phyloP scores from a whole-genome alignment of 768 basidiomycete species.

The Panellus pusillus region DNA sequence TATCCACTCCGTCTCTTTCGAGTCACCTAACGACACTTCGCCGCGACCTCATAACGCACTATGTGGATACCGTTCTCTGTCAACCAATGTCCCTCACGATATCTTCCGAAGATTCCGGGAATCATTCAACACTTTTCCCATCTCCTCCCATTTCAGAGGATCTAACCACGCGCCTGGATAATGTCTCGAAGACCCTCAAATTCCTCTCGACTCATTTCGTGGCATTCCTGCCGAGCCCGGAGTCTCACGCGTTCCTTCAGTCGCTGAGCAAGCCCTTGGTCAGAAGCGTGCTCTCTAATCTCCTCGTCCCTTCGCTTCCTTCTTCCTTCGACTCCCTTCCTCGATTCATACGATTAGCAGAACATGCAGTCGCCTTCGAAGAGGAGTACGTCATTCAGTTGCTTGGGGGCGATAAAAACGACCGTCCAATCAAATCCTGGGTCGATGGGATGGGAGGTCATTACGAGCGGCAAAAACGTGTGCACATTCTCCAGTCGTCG shows the following conservation, averaged over 20 bases:
- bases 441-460: constrained; percentile 64
- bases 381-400: constrained; percentile 47
- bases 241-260: constrained; percentile 47
- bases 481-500: constrained; percentile 62
- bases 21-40: constrained; percentile 60
- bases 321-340: constrained; percentile 60
- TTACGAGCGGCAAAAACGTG: constrained; percentile 77
- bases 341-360: constrained; percentile 56
- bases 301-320: constrained; percentile 73
- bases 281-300: constrained; percentile 58
- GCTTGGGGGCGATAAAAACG: constrained; percentile 47
- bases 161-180: constrained; percentile 47
- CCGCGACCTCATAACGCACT: constrained; percentile 60
- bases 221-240: constrained; percentile 49
- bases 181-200: constrained; percentile 55
- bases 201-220: constrained; percentile 66
- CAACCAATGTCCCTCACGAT: constrained; percentile 48
- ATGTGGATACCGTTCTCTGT: constrained; percentile 57
- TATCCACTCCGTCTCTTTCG: constrained; percentile 54
- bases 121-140: constrained; percentile 50
- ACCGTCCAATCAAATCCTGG: constrained; percentile 66
- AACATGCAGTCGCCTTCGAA: constrained; percentile 69
- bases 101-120: constrained; percentile 37
- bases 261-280: constrained; percentile 63
- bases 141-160: constrained; percentile 42